Base-by-base conservation (phyloP, 805 yeast species). In the Teunomyces funiuensis region DNA sequence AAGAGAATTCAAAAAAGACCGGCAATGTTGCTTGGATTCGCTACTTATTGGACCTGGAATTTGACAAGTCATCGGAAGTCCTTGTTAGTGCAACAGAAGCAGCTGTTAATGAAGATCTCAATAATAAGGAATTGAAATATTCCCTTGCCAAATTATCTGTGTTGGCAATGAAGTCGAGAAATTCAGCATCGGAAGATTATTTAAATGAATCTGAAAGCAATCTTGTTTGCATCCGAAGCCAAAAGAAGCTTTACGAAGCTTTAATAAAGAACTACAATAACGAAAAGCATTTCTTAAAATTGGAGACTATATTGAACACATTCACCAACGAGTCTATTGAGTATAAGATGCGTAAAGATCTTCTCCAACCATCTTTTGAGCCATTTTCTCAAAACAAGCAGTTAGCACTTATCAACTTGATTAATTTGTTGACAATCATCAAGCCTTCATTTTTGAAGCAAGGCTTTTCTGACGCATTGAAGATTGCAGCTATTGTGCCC, bases 91-190 rank as follows among this genome's bases (percentile, higher is more conserved):
- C 78, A 19, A 65, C 73, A 4, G 62, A 67, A 10, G 57, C 70
- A 3, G 16, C 43, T 4, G 43, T 51, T 6, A 46, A 56, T 2
- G 74, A 73, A 13, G 79, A 76, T 18, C 65, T 73, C 33, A 61
- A 61, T 9, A 74, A 73, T 49, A 76, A 74, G 51, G 79, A 74
- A 50, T 52, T 84, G 16, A 80, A 80, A 48, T 70, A 82, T 44
- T 83, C 88, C 42, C 61, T 88, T 37, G 90, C 95, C 2, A 88
- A 88, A 58, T 61, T 89, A 16, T 64, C 87, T 2, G 68, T 78
- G 1, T 54, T 85, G 14, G 82, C 81, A 0, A 57, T 71, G 1
- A 54, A 57, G 15, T 17, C 27, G n/a, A 29, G 20, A 18, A n/a
- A 29, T 20, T 13, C 20, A n/a, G 17, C 16, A 18, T 45, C 11